A percentile compares a stretch with the other conserved stretches of the same genome.
Conservation (phyloP, 2,329 filamentous ascomycete species). For the Diaporthe eres region DNA sequence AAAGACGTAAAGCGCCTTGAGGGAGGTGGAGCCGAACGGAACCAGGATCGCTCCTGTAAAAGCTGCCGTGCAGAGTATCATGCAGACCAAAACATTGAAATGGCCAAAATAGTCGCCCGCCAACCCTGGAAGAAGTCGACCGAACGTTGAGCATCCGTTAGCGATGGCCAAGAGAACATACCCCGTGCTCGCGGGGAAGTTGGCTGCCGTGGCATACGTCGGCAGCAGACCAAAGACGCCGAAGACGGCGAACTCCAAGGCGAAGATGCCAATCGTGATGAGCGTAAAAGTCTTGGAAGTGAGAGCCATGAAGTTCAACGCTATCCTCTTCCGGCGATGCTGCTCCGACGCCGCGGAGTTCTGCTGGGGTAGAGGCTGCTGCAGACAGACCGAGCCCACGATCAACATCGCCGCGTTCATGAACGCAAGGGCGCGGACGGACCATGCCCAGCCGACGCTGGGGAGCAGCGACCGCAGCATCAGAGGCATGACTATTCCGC, state of each 20-base stretch:
- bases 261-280: slow-evolving; percentile 58
- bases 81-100: slow-evolving; percentile 59
- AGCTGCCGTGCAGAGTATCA: slow-evolving; percentile 54
- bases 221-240: slow-evolving; percentile 62
- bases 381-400: slow-evolving; percentile 52
- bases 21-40: slow-evolving; percentile 57
- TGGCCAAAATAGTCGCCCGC: slow-evolving; percentile 58
- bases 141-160: slow-evolving; percentile 58
- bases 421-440: slow-evolving; percentile 51
- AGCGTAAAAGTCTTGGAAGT: slow-evolving; percentile 57
- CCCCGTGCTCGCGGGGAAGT: slow-evolving; percentile 54
- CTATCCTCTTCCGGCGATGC: slow-evolving; percentile 45
- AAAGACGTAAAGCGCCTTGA: slow-evolving; percentile 58
- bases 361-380: slow-evolving; percentile 47
- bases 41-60: slow-evolving; percentile 60
- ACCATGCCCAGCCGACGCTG: slow-evolving; percentile 52
- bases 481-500: slow-evolving; percentile 52
- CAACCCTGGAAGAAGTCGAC: slow-evolving; percentile 59
- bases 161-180: slow-evolving; percentile 61
- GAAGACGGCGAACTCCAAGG: slow-evolving; percentile 64
- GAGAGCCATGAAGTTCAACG: slow-evolving; percentile 58
- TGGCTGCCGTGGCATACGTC: slow-evolving; percentile 56
- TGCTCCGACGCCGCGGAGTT: not conserved
- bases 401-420: slow-evolving; percentile 48
- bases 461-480: slow-evolving; percentile 51